A percentile compares a stretch with the other conserved stretches of the same genome.
phyloP scores from a whole-genome alignment of 176 grass and related monocot species.

The Carex littledalei region DNA sequence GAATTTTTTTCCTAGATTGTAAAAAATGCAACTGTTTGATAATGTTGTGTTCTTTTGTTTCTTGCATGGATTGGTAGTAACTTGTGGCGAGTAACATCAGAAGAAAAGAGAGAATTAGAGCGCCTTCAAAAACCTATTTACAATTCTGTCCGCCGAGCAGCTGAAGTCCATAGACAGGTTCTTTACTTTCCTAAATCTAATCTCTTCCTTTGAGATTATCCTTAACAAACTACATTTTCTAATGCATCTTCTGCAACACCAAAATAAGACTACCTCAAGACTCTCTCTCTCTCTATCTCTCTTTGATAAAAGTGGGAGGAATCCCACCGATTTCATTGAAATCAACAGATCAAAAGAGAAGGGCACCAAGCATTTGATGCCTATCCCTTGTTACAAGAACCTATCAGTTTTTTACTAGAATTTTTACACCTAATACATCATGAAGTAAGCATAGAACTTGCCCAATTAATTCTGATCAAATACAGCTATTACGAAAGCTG shows the following conservation, averaged over 20 bases:
- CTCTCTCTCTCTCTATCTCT: no score
- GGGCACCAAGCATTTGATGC: no score
- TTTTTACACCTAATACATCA: no score
- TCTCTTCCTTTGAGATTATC: not conserved
- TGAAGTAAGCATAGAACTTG: no score
- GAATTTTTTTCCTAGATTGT: not conserved
- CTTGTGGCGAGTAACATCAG: conserved; percentile 85
- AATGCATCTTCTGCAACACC: not conserved
- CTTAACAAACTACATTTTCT: not conserved
- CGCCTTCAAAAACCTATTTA: conserved; percentile 81
- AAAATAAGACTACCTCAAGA: not conserved
- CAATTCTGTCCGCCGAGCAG: conserved; percentile 75
- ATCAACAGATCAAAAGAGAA: no score
- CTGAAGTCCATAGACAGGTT: conserved; percentile 99
- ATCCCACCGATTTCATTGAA: no score
- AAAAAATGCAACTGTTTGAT: not conserved
- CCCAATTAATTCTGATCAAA: no score
- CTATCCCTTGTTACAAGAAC: no score
- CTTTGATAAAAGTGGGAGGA: no score
- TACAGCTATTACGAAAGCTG: no score
- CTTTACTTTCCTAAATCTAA: not conserved
- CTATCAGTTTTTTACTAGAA: no score
- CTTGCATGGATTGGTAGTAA: conserved; percentile 44
- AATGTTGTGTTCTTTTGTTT: conserved; percentile 15
- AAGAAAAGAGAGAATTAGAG: conserved; percentile 93